Percentiles rank a stretch among this genome's conserved stretches.
phyloP scores from a whole-genome alignment of 257 asterid genomes.

The Przewalskia tangutica region DNA sequence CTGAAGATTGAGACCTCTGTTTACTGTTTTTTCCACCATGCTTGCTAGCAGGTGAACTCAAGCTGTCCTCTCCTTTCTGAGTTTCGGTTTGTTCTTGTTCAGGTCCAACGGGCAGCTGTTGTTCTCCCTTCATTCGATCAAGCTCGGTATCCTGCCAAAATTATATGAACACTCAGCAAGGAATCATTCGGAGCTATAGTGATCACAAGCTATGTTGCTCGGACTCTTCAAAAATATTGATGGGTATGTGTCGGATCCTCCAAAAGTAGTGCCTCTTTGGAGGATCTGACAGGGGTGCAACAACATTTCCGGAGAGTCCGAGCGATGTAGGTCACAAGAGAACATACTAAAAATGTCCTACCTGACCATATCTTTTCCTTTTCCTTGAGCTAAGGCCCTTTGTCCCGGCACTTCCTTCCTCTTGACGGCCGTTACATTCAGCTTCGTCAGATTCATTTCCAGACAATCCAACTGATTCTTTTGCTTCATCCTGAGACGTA shows the following conservation, averaged over 20 bases:
- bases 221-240: too few species aligned
- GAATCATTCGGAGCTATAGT: background rate
- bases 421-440: slow-evolving; percentile 61
- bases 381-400: slow-evolving; percentile 43
- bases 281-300: too few species aligned
- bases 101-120: slow-evolving; percentile 22
- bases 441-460: slow-evolving; percentile 60
- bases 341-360: slow-evolving; percentile 6
- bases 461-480: slow-evolving; percentile 27
- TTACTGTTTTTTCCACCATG: slow-evolving; percentile 49
- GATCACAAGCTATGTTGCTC: background rate
- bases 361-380: slow-evolving; percentile 73
- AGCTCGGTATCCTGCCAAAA: slow-evolving; percentile 33
- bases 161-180: background rate
- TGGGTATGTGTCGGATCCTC: too few species aligned
- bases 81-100: slow-evolving; percentile 27
- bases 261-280: too few species aligned
- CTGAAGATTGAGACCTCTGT: slow-evolving; percentile 68
- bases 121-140: slow-evolving; percentile 31
- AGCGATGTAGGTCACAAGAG: background rate
- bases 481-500: slow-evolving; percentile 23
- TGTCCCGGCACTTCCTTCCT: slow-evolving; percentile 32
- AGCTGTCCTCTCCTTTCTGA: slow-evolving; percentile 38
- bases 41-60: slow-evolving; percentile 26
- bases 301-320: too few species aligned